phyloP scores from a whole-genome alignment of 345 rosid genomes.

The Syzygium aqueum region DNA sequence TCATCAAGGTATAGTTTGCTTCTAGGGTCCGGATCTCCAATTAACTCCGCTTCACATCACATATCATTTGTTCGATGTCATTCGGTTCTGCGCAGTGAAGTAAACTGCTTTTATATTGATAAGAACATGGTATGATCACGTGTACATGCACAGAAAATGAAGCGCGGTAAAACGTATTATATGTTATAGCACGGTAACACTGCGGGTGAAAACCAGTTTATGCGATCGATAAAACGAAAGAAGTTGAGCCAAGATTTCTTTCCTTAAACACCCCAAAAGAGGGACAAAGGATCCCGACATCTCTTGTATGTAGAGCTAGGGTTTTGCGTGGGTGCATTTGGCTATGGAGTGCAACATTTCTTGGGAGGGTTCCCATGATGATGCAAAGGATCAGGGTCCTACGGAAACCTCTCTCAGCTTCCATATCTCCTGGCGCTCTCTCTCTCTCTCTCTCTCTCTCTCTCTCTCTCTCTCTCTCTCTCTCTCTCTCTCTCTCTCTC shows the following conservation, averaged over 20 bases:
- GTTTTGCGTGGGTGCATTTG: not conserved
- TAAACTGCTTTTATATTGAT: not conserved
- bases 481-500: no score
- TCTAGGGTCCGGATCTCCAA: not conserved
- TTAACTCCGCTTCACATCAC: not conserved
- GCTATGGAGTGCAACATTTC: slow-evolving; percentile 9
- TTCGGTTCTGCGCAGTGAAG: no score
- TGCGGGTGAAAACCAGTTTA: not conserved
- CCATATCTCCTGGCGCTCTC: not conserved
- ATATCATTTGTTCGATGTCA: no score
- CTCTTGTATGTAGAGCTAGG: not conserved
- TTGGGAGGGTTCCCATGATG: slow-evolving; percentile 23
- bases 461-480: no score
- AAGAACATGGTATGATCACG: not conserved
- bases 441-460: not conserved
- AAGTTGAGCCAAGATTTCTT: not conserved
- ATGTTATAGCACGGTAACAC: not conserved
- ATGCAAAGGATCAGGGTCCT: slow-evolving; percentile 43
- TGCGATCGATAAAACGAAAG: not conserved
- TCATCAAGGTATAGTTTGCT: no score
- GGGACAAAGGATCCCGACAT: no score
- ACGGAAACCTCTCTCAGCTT: slow-evolving; percentile 25
- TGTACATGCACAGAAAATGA: not conserved
- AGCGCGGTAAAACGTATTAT: not conserved
- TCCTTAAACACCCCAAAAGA: no score